A percentile compares a stretch with the other conserved stretches of the same genome.
phyloP scores from a whole-genome alignment of 805 yeast species.

The Ogataea naganishii region DNA sequence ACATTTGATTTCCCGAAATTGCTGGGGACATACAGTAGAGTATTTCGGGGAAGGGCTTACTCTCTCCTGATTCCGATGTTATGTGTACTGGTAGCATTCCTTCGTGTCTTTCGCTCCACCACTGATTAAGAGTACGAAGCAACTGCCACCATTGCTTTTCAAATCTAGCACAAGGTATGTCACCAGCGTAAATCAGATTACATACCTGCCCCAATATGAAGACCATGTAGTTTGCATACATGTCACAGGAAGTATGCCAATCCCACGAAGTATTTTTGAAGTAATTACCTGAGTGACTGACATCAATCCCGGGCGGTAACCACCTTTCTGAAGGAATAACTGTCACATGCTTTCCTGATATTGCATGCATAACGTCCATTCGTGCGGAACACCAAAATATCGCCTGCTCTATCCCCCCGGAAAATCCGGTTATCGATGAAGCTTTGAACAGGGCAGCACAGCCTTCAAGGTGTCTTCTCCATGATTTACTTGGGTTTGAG shows the following conservation, averaged over 20 bases:
- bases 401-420: no score
- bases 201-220: slow-evolving; percentile 26
- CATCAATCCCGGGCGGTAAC: slow-evolving; percentile 20
- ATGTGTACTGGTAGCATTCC: slow-evolving; percentile 22
- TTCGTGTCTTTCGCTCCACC: slow-evolving; percentile 25
- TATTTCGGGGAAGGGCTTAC: slow-evolving; percentile 27
- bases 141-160: slow-evolving; percentile 25
- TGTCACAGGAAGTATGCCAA: slow-evolving; percentile 5
- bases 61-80: slow-evolving; percentile 3
- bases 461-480: slow-evolving; percentile 30
- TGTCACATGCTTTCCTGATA: slow-evolving; percentile 27
- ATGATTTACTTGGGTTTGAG: slow-evolving; percentile 24
- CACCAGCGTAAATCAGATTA: slow-evolving; percentile 19
- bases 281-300: background rate
- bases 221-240: slow-evolving; percentile 28
- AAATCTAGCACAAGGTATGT: slow-evolving; percentile 11
- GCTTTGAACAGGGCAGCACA: slow-evolving; percentile 26
- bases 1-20: slow-evolving; percentile 26
- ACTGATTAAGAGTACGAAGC: slow-evolving; percentile 25
- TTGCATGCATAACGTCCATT: slow-evolving; percentile 28
- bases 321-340: slow-evolving; percentile 23
- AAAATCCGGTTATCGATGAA: slow-evolving; percentile 26
- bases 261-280: background rate
- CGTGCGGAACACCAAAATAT: slow-evolving; percentile 31
- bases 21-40: slow-evolving; percentile 27